Evolutionary conservation across 2,329 filamentous ascomycete genomes (phyloP).

Genomic region (Fusarium sp.): DNA sequence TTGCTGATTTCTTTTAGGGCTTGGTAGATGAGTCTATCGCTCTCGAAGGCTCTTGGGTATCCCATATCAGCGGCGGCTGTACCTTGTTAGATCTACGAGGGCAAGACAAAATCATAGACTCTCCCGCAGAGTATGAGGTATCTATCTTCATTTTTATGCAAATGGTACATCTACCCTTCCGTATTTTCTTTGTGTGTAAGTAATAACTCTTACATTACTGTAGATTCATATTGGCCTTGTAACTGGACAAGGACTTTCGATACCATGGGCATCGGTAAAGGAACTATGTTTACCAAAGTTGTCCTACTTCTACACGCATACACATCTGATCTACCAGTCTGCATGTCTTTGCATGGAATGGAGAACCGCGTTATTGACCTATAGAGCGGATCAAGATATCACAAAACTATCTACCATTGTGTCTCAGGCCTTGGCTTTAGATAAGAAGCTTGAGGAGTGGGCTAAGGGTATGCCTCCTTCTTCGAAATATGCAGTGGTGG

Average conservation of each 20-base stretch:
- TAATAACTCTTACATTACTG: neutral
- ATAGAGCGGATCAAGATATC: neutral
- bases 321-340: neutral
- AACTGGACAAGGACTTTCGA: neutral
- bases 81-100: neutral
- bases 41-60: neutral
- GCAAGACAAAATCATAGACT: neutral
- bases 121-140: neutral
- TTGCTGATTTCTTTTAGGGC: neutral
- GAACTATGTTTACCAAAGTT: neutral
- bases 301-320: neutral
- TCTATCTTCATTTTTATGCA: neutral
- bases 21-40: neutral
- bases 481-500: neutral
- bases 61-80: neutral
- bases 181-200: fast-evolving
- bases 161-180: neutral
- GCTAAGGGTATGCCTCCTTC: neutral
- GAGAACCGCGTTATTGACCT: neutral
- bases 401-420: neutral
- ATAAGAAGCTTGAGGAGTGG: neutral
- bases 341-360: neutral
- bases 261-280: neutral
- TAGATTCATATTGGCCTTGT: neutral
- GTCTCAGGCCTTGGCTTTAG: neutral